These are phyloP conservation scores for Beauveria caledonica DNA, from an alignment of 2,329 filamentous ascomycete species.

Conservation along the genomic window DNA sequence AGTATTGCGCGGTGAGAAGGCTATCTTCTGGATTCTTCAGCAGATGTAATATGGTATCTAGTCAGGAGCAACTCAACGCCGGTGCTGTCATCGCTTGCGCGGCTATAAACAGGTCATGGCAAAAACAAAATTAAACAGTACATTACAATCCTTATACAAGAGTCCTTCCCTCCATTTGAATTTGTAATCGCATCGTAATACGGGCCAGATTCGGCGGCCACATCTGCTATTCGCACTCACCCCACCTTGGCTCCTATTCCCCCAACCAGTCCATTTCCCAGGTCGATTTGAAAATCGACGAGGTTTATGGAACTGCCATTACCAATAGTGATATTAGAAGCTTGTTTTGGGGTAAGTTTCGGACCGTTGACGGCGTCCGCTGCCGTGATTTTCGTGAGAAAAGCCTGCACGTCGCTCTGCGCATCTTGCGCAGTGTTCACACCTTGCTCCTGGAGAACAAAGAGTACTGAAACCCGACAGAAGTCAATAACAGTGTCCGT, in stretches of 20 bases:
- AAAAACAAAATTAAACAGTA: conserved; percentile 8
- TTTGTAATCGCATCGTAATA: background rate
- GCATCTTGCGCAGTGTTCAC: conserved; percentile 43
- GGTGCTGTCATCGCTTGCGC: background rate
- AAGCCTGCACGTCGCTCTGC: conserved; percentile 45
- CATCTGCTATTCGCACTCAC: background rate
- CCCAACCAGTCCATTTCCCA: conserved; percentile 20
- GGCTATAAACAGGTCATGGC: conserved; percentile 2
- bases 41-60: conserved; percentile 4
- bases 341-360: conserved; percentile 31
- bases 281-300: conserved; percentile 36
- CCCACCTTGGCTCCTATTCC: background rate
- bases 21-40: background rate
- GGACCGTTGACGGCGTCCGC: conserved; percentile 19
- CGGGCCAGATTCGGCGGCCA: background rate
- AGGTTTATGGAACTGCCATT: conserved; percentile 41
- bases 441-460: conserved; percentile 48
- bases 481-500: conserved; percentile 55
- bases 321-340: conserved; percentile 34
- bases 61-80: conserved; percentile 6
- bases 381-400: conserved; percentile 36
- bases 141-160: conserved; percentile 11
- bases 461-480: conserved; percentile 53
- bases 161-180: background rate
- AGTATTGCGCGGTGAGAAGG: background rate